phyloP scores from a whole-genome alignment of 345 rosid species.

The Eucalyptus melliodora region DNA sequence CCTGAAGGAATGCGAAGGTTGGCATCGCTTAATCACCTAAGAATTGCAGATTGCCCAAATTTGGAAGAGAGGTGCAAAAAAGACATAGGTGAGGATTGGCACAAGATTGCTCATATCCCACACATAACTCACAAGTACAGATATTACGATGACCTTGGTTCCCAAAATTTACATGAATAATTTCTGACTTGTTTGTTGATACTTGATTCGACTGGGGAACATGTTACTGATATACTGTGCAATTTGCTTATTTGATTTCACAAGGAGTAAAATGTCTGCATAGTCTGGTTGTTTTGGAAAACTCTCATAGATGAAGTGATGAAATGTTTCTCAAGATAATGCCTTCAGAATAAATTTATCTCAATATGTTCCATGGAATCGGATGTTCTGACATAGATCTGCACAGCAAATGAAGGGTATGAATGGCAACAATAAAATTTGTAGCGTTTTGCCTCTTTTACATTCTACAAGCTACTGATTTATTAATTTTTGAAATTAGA shows the following conservation, averaged over 20 bases:
- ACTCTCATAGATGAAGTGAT: not conserved
- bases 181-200: too few species aligned
- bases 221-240: rapidly evolving
- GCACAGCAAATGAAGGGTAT: too few species aligned
- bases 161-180: not conserved
- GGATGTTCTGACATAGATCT: not conserved
- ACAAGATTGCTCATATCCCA: not conserved
- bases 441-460: not conserved
- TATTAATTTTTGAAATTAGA: not conserved
- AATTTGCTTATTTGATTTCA: not conserved
- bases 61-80: not conserved
- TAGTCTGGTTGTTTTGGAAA: rapidly evolving
- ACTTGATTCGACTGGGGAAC: not conserved
- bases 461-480: not conserved
- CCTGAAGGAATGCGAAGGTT: not conserved
- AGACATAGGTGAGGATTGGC: not conserved
- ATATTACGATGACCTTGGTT: not conserved
- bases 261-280: not conserved
- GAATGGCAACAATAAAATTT: not conserved
- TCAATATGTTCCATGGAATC: not conserved
- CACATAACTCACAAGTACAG: not conserved
- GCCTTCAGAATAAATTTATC: not conserved
- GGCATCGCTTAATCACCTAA: not conserved
- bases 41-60: not conserved
- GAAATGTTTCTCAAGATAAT: not conserved